A percentile compares a stretch with the other conserved stretches of the same genome.
These are phyloP conservation scores for Lentinus tigrinus DNA, from an alignment of 768 basidiomycete species.

Conservation along the genomic window DNA sequence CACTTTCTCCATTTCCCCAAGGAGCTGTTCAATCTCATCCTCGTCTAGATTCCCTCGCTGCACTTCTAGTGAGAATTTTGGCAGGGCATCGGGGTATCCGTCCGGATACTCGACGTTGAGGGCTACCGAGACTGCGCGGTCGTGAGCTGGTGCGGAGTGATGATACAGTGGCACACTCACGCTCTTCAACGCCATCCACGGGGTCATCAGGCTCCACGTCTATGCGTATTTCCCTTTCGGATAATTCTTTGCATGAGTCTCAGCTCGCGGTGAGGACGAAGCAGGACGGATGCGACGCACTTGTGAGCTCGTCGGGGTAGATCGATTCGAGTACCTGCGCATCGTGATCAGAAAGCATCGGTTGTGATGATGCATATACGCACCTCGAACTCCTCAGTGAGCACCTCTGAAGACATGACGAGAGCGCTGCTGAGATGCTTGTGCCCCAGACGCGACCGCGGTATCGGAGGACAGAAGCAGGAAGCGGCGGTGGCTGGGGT, in stretches of 20 bases:
- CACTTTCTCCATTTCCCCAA: constrained; percentile 56
- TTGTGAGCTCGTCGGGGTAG: constrained; percentile 89
- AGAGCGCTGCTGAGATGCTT: background rate
- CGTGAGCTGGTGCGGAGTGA: constrained; percentile 12
- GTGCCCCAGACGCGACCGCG: background rate
- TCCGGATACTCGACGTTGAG: constrained; percentile 77
- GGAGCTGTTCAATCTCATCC: constrained; percentile 50
- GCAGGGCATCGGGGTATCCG: constrained; percentile 82
- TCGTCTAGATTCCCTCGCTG: constrained; percentile 63
- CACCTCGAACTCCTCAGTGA: constrained; percentile 93
- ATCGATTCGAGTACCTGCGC: constrained; percentile 91
- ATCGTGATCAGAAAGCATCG: constrained; percentile 1
- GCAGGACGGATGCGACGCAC: constrained; percentile 54
- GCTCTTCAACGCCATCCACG: constrained; percentile 56
- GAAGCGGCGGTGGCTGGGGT: constrained; percentile 16
- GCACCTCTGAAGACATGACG: constrained; percentile 61
- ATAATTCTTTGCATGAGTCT: constrained; percentile 70
- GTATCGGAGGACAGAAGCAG: background rate
- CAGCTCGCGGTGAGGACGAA: constrained; percentile 37
- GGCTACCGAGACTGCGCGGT: constrained; percentile 62
- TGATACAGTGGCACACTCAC: constrained; percentile 37
- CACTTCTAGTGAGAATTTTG: constrained; percentile 64
- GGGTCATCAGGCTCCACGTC: constrained; percentile 85
- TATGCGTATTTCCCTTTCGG: constrained; percentile 79
- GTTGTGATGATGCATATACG: background rate